Conservation (phyloP, 768 basidiomycete genomes). For the Trametes villosa region DNA sequence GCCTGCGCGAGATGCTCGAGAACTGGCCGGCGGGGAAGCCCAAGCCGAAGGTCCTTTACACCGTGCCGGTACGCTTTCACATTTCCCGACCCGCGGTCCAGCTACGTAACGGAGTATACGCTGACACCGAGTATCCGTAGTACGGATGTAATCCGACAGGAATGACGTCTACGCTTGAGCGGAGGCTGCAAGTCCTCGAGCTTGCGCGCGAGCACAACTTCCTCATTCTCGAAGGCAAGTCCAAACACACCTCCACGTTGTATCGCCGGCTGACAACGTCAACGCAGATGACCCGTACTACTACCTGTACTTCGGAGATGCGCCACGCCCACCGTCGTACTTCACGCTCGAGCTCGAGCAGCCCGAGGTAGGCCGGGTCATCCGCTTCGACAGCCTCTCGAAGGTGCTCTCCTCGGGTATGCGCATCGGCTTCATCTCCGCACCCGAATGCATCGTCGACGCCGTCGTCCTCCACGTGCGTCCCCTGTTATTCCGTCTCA, state of each 20-base stretch:
- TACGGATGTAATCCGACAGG: slow-evolving; percentile 91
- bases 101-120: background rate
- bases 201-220: slow-evolving; percentile 76
- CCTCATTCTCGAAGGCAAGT: slow-evolving; percentile 83
- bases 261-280: background rate
- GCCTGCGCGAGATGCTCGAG: slow-evolving; percentile 66
- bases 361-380: slow-evolving; percentile 72
- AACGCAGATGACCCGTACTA: slow-evolving; percentile 76
- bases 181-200: slow-evolving; percentile 71
- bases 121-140: slow-evolving; percentile 36
- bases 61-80: slow-evolving; percentile 58
- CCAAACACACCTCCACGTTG: slow-evolving; percentile 5
- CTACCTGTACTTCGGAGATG: slow-evolving; percentile 74
- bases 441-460: slow-evolving; percentile 66
- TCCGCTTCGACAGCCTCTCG: slow-evolving; percentile 89
- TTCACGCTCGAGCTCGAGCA: slow-evolving; percentile 77
- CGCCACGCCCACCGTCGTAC: slow-evolving; percentile 72
- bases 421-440: slow-evolving; percentile 81
- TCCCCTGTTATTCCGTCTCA: slow-evolving; percentile 18
- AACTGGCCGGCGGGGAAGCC: slow-evolving; percentile 74
- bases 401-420: slow-evolving; percentile 82
- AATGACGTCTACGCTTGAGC: slow-evolving; percentile 69
- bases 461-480: slow-evolving; percentile 74
- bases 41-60: slow-evolving; percentile 82
- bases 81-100: background rate